These are phyloP conservation scores for Penicillium crustosum DNA, from an alignment of 2,329 filamentous ascomycete species.

Conservation along the genomic window DNA sequence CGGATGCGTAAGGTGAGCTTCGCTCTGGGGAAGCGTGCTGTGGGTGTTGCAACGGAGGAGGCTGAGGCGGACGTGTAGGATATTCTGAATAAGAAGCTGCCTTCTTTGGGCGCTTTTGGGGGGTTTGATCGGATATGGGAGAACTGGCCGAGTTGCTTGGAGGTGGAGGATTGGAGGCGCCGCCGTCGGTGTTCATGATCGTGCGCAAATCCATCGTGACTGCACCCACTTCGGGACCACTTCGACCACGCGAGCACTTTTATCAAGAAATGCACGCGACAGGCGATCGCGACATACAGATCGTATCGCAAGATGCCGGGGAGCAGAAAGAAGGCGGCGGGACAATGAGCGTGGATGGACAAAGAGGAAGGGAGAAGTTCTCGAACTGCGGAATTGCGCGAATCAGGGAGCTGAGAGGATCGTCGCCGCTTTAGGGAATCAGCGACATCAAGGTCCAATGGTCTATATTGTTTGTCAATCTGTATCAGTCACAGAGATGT, in stretches of 20 bases:
- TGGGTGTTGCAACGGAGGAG: constrained; percentile 47
- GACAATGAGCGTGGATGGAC: constrained; percentile 17
- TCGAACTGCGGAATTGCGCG: constrained; percentile 20
- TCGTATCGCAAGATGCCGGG: constrained; percentile 9
- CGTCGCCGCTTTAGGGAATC: constrained; percentile 26
- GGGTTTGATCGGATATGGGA: constrained; percentile 25
- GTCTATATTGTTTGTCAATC: neutral
- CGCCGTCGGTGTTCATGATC: constrained; percentile 51
- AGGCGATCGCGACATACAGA: constrained; percentile 23
- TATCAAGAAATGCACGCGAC: constrained; percentile 17
- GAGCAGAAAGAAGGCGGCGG: constrained; percentile 10
- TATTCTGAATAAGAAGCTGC: constrained; percentile 30
- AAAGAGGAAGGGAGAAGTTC: constrained; percentile 28
- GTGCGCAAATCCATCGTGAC: constrained; percentile 53
- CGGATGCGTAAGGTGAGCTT: constrained; percentile 40
- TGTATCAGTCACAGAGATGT: neutral
- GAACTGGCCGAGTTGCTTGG: constrained; percentile 33
- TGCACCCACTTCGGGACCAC: constrained; percentile 19
- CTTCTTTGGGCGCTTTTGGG: constrained; percentile 29
- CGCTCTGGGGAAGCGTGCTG: constrained; percentile 47
- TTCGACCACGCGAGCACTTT: constrained; percentile 19
- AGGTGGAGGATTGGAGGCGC: constrained; percentile 32
- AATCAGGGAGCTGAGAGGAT: constrained; percentile 25
- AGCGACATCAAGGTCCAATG: constrained; percentile 9
- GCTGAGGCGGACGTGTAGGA: constrained; percentile 37